Base-by-base conservation (phyloP, 768 basidiomycete species). In the Podaxis rugospora region DNA sequence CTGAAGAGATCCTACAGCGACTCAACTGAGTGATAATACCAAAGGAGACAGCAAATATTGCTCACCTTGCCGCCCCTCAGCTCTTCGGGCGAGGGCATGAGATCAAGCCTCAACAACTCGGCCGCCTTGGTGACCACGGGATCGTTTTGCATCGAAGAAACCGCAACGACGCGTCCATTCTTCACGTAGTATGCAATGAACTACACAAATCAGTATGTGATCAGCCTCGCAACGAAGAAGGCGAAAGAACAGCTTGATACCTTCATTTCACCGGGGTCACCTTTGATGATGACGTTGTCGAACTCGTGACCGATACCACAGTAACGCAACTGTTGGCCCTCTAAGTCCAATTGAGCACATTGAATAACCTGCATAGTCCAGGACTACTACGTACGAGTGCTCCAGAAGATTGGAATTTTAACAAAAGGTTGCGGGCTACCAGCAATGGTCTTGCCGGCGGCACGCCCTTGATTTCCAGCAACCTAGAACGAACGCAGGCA, bases 341-440 rank as follows among this genome's bases (percentile, higher is more conserved):
- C 89, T 90, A 65, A 52, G 35, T 32, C 3, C 37, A 40, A 55
- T 51, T 51, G 25, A 36, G 2, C 2, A 49, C 59, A 39, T 42
- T 23, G 4, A 7, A 7, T 32, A 5, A 42, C 1, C 55, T 10
- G 13, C 2, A 44, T 7, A 27, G 18, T 9, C 32, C 27, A 6
- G 42, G 4, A 47, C 32, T 23, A 82, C 89, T 23, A 82, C 89
- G 58, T 68, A 90, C 89, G 89, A 21, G 92, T 90, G 69, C 90
- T 92, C 94, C 94, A 95, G 76, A 95, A 95, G 39, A 93, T 75
- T 0, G 93, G 92, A 10, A 91, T 76, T 74, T 93, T 94, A 51
- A 78, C 79, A 72, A 89, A 93, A n/a, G 87, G 83, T 63, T 85
- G 82, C 35, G 76, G 77, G 60, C 73, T 79, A 51, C 79, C 87